Base-by-base conservation (phyloP, 2,329 filamentous ascomycete genomes). In the Keithomyces neogunnii region DNA sequence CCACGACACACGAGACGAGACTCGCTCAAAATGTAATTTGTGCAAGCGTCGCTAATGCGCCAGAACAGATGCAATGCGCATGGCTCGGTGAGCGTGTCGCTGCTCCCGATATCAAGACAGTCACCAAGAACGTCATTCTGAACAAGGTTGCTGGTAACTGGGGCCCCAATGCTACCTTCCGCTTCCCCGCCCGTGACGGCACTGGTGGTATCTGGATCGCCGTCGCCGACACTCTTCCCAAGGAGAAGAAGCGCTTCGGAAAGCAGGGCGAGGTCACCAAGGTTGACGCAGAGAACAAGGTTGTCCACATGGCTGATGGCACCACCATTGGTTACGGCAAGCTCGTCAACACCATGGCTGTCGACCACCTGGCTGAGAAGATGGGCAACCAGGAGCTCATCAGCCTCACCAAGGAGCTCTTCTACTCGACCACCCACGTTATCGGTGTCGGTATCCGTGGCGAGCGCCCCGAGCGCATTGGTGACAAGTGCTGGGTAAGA, bases 171-270 rank as follows among this genome's bases (percentile, higher is more conserved):
- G 89, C 90, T 58, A 97, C 91, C 55, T 99, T 99, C 86, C 86
- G 89, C 65, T 99, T 99, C 83, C 93, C 93, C 60, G 91, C 93
- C 57, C 85, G 86, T 59, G 92, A 93, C 61, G 93, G 93, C 62
- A 99, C 93, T 48, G 93, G 93, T 73, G 92, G 90, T 74, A 99
- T 99, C 80, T 99, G 93, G 93, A 96, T 93, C 63, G 90, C 91
- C 53, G 90, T 99, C 50, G 91, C 91, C 61, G 83, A 96, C 66
- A 99, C 93, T 49, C 73, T 99, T 29, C 92, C 93, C 56, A 82
- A 90, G 69, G 83, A 95, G 73, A 97, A 96, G 73, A 93, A 86
- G 66, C 83, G 86, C 60, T 96, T 93, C 66, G 93, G 93, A 67
- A 84, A 89, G 70, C 77, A 88, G 68, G 88, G 88, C 62, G 80